Base-by-base conservation (phyloP, 2,329 filamentous ascomycete genomes). In the Trichoderma afroharzianum region DNA sequence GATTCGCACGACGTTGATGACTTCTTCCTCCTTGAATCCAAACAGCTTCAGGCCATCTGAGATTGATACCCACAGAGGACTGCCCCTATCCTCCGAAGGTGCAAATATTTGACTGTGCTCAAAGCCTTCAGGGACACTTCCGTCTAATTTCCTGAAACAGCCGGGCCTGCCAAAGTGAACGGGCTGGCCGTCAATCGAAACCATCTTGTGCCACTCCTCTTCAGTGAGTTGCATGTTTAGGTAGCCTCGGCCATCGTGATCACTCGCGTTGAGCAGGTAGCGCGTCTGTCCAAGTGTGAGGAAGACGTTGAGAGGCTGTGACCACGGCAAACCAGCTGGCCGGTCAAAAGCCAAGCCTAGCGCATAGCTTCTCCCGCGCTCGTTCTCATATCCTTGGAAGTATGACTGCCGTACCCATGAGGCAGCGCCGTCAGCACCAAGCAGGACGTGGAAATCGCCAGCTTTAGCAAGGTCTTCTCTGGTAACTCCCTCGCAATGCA, bases 221-320 rank as follows among this genome's bases (percentile, higher is more conserved):
- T 81, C 78, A 0, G 78, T 81, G 50, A 81, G 75, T 67, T 81
- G 79, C 80, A 81, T 79, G 72, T 81, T 81, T 61, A 81, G 74
- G 67, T 81, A 81, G 0, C 79, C 80, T 50, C 76, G 71, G 4
- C 80, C 78, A 36, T 81, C 78, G 33, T 76, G 74, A 57, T 81
- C 77, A 68, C 79, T 80, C 18, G 80, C 80, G 55, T 82, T 82
- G 11, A 82, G 76, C 21, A 81, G 73, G 55, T 81, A 82, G 1
- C 80, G 75, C 0, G 79, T 82, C 73, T 82, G 80, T 7, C 79
- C 79, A 7, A 82, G 75, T 0, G 80, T 82, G 14, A 82, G 74
- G 72, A 81, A 81, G 55, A 82, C 76, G 61, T 82, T 82, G 15
- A 81, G 75, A 1, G 79, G 76, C 71, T 82, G 80, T 14, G 77